Evolutionary conservation across 148 eudicot genomes (phyloP), one percentile per base, ranked within the genome.

Genomic region (Vaccinium darrowii): DNA sequence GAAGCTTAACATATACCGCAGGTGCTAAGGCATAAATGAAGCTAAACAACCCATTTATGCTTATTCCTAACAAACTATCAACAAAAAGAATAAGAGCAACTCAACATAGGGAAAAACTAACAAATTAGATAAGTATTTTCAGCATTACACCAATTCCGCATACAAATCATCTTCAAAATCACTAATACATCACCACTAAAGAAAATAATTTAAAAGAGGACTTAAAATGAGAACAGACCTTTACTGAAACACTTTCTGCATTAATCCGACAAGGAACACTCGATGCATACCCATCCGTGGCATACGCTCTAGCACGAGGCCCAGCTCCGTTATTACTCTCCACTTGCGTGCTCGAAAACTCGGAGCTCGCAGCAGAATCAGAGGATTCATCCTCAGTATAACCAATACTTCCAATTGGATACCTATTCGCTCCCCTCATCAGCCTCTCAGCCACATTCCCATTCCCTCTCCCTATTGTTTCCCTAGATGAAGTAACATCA

Each of bases 401-500:
- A 73, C 67, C 89, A 86, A 84, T 89, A 63, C 25, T 82, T 73
- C 87, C 90, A 89, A 84, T 88, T 7, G 90, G 84, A 60, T 90
- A 84, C 78, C 93, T 87, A 76, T 85, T 90, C 74, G 88, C 89
- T 76, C 91, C 93, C 71, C 89, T 88, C 63, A 43, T 86, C 82
- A 87, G 13, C 74, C 91, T 86, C 80, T 89, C 91, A 23, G 84
- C 86, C 78, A 80, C 91, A 57, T 53, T 39, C 67, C 82, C 89
- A 62, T 75, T 67, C 87, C 88, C 88, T 88, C 85, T 93, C 78
- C 85, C 89, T 54, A 89, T 82, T 39, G 91, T 89, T 85, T 95
- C 98, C 88, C 90, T 88, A 3, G 97, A 95, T 8, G 98, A 95
- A 82, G 88, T 92, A 60, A 95, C 98, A 89, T 95, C 98, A 76